Evolutionary conservation across 176 grass and related monocot genomes (phyloP).

Genomic region (Dendrocalamus sinicus): DNA sequence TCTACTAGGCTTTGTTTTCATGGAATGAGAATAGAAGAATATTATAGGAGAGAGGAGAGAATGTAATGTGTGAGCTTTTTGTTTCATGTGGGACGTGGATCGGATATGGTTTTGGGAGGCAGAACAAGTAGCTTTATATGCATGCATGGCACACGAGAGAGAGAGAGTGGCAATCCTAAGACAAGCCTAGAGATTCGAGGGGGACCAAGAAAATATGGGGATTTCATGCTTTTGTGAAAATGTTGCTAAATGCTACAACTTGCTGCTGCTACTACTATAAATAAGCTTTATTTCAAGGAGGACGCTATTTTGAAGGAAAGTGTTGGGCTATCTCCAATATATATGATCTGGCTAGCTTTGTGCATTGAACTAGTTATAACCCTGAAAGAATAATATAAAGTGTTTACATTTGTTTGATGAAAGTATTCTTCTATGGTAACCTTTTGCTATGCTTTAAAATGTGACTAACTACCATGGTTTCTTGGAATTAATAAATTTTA

Average conservation of each 20-base stretch:
- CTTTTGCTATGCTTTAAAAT: background rate
- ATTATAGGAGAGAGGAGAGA: constrained; percentile 21
- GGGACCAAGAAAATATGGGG: constrained; percentile 20
- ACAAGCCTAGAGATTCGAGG: constrained; percentile 42
- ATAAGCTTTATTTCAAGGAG: background rate
- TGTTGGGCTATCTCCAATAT: background rate
- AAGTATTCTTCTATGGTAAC: background rate
- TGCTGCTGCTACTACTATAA: background rate
- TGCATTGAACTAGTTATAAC: background rate
- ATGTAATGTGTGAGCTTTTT: constrained; percentile 47
- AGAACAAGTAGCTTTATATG: constrained; percentile 49
- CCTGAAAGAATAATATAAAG: background rate
- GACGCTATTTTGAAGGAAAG: background rate
- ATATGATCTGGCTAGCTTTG: background rate
- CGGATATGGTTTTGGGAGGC: constrained; percentile 15
- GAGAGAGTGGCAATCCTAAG: constrained; percentile 49
- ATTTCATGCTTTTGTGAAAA: constrained; percentile 52
- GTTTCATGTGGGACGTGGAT: constrained; percentile 53
- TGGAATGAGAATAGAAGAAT: constrained; percentile 41
- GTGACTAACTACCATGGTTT: background rate
- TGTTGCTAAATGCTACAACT: constrained; percentile 8
- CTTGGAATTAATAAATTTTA: background rate
- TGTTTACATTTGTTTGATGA: background rate
- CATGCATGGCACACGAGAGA: constrained; percentile 30
- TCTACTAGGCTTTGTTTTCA: constrained; percentile 28